Percentiles rank a stretch among this genome's conserved stretches.
phyloP scores from a whole-genome alignment of 2,329 filamentous ascomycete genomes.

The Amphichorda felina region DNA sequence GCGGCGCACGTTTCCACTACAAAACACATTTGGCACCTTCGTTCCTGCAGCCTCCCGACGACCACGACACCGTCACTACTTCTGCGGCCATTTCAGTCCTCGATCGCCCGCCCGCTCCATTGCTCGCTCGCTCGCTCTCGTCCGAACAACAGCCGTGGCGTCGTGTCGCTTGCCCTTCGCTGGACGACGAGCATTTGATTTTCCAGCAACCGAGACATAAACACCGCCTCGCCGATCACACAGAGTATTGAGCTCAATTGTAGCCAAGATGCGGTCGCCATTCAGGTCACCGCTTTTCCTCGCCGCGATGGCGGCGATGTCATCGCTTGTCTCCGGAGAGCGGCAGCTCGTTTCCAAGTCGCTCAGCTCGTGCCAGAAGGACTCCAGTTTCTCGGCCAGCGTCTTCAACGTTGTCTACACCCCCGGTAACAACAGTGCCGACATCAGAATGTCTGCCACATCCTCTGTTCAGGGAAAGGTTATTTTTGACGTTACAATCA shows the following conservation, averaged over 20 bases:
- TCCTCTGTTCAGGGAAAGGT: slow-evolving; percentile 77
- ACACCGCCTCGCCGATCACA: too few species aligned
- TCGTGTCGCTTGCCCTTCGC: too few species aligned
- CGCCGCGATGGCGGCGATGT: slow-evolving; percentile 28
- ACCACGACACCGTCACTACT: too few species aligned
- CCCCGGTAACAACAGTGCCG: slow-evolving; percentile 59
- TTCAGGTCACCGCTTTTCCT: slow-evolving; percentile 31
- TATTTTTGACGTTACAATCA: slow-evolving; percentile 61
- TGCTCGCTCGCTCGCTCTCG: too few species aligned
- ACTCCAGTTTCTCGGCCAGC: slow-evolving; percentile 77
- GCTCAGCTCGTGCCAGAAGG: slow-evolving; percentile 71
- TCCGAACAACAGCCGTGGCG: too few species aligned
- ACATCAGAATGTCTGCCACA: slow-evolving; percentile 66
- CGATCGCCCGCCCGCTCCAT: not conserved
- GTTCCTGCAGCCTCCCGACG: too few species aligned
- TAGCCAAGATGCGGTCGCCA: slow-evolving; percentile 32
- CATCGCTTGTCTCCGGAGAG: slow-evolving; percentile 42
- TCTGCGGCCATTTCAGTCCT: too few species aligned
- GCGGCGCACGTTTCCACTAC: too few species aligned
- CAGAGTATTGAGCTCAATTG: too few species aligned
- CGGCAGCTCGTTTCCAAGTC: slow-evolving; percentile 70
- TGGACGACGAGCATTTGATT: too few species aligned
- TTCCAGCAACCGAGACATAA: too few species aligned
- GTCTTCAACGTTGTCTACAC: slow-evolving; percentile 79
- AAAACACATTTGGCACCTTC: too few species aligned